Conservation (phyloP, 352 stramenopile species). For the Globisporangium takayamanum region DNA sequence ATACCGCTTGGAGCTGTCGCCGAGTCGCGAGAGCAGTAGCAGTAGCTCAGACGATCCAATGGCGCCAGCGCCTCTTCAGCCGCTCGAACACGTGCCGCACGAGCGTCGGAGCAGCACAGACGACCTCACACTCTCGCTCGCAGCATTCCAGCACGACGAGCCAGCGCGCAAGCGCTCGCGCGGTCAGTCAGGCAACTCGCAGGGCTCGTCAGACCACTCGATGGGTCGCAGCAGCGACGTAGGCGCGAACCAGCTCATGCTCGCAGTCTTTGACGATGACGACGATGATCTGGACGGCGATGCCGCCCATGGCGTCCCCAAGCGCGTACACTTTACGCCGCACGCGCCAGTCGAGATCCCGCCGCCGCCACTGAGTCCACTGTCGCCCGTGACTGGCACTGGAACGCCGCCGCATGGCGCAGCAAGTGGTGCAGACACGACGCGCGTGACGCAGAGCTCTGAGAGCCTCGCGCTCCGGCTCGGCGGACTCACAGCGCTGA, state of each 20-base stretch:
- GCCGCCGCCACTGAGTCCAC: neutral
- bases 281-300: conserved; percentile 8
- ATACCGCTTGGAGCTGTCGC: conserved; percentile 68
- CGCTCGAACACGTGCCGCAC: conserved; percentile 11
- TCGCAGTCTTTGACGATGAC: neutral
- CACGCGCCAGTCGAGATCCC: conserved; percentile 18
- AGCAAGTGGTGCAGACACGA: neutral
- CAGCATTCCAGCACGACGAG: conserved; percentile 15
- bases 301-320: neutral
- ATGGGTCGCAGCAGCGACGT: conserved; percentile 6
- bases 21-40: conserved; percentile 25
- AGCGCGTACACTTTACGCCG: conserved; percentile 19
- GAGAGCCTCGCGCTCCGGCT: conserved; percentile 4
- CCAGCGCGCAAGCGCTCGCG: conserved; percentile 39
- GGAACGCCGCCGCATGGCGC: neutral
- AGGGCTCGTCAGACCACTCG: conserved; percentile 47
- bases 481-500: conserved; percentile 6
- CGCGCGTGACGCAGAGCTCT: neutral
- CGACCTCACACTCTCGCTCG: conserved; percentile 22
- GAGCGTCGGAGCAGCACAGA: conserved; percentile 23
- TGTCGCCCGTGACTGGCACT: neutral
- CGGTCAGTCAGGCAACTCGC: conserved; percentile 44
- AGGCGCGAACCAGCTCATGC: neutral
- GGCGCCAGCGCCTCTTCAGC: conserved; percentile 15
- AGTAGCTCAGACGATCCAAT: conserved; percentile 30